Conservation (phyloP, 2,329 filamentous ascomycete genomes). For the Talaromyces sp. region DNA sequence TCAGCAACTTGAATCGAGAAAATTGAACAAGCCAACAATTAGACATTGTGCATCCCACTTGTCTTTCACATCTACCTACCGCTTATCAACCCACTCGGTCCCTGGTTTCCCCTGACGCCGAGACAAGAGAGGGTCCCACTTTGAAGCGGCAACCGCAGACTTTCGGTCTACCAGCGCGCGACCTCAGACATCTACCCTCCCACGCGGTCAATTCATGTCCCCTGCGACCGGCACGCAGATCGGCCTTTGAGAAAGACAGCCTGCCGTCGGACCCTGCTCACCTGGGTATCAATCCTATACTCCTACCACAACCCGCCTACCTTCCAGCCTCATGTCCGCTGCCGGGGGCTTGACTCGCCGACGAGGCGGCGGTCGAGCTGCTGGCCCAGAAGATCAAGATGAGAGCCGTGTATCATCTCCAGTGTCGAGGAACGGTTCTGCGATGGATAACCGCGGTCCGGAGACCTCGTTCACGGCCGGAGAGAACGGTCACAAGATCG, state of each 20-base stretch:
- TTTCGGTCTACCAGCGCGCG: conserved; percentile 26
- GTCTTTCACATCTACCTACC: conserved; percentile 3
- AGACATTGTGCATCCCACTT: neutral
- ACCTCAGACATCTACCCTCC: conserved; percentile 21
- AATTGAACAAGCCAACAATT: neutral
- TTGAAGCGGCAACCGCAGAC: conserved; percentile 21
- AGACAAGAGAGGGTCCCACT: conserved; percentile 25
- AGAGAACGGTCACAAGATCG: conserved; percentile 98
- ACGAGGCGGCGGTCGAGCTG: conserved; percentile 64
- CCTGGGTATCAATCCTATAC: conserved; percentile 11
- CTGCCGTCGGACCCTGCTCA: conserved; percentile 7
- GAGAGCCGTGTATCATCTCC: conserved; percentile 69
- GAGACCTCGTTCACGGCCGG: conserved; percentile 81
- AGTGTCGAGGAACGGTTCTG: conserved; percentile 63
- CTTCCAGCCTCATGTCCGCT: conserved; percentile 59
- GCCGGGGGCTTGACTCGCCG: conserved; percentile 73
- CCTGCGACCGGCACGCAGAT: conserved; percentile 25
- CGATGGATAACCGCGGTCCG: conserved; percentile 56
- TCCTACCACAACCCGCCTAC: conserved; percentile 18
- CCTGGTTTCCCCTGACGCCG: conserved; percentile 31
- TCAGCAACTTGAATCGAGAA: neutral
- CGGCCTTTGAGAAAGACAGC: conserved; percentile 12
- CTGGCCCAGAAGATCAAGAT: conserved; percentile 63
- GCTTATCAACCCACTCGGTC: conserved; percentile 21
- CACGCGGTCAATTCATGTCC: conserved; percentile 27